These are phyloP conservation scores for Diutina pseudorugosa DNA, from an alignment of 1,139 yeast genomes.

Conservation along the genomic window DNA sequence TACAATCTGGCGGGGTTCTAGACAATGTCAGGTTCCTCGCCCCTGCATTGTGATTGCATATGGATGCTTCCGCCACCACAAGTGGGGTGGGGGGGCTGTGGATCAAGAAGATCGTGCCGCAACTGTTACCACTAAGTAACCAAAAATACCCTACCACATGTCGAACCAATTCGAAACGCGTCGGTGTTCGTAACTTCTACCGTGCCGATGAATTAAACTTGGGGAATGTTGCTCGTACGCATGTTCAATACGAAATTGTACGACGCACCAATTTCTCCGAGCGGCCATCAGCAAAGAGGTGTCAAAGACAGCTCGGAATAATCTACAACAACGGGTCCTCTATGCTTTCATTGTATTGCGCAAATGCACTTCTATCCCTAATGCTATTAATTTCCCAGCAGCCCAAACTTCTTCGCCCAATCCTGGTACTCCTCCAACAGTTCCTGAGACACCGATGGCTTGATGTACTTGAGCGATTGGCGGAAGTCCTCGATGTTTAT, in stretches of 20 bases:
- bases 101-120: neutral
- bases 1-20: neutral
- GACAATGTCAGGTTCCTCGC: neutral
- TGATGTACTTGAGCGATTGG: conserved; percentile 65
- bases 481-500: conserved; percentile 66
- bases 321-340: neutral
- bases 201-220: neutral
- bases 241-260: neutral
- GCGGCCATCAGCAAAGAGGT: neutral
- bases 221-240: neutral
- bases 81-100: neutral
- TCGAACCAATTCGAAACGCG: no score
- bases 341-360: neutral
- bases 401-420: conserved; percentile 82
- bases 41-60: neutral
- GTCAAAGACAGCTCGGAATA: no score
- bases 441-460: conserved; percentile 86
- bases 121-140: no score
- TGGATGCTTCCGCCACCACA: neutral
- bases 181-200: neutral
- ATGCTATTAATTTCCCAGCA: neutral
- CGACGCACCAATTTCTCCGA: neutral
- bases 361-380: neutral
- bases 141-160: no score
- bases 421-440: conserved; percentile 70